phyloP scores from a whole-genome alignment of 2,329 filamentous ascomycete genomes.

The Bipolaris zeicola region DNA sequence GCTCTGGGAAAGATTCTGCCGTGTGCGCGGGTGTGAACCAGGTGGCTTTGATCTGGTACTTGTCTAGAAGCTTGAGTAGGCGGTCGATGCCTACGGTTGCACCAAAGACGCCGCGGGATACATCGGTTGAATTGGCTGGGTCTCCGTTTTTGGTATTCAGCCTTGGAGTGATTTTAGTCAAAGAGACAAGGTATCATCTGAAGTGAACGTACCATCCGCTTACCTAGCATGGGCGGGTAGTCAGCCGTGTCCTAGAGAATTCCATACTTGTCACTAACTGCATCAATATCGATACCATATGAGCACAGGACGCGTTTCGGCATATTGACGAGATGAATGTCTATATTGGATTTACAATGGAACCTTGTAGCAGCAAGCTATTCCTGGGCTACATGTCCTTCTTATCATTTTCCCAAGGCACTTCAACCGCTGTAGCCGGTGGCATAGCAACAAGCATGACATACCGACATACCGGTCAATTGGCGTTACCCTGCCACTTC shows the following conservation, averaged over 20 bases:
- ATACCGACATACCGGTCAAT: background rate
- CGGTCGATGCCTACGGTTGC: conserved; percentile 50
- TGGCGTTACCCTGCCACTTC: background rate
- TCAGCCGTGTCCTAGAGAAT: background rate
- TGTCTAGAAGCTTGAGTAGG: conserved; percentile 50
- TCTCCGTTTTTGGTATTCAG: conserved; percentile 50
- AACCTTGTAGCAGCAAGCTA: no score
- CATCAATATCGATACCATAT: conserved; percentile 53
- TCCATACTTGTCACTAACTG: conserved; percentile 26
- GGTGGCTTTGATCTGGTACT: conserved; percentile 51
- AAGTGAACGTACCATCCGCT: conserved; percentile 35
- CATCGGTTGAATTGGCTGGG: conserved; percentile 47
- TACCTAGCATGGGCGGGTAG: background rate
- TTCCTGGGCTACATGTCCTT: background rate
- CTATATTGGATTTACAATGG: background rate
- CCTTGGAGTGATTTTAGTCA: conserved; percentile 23
- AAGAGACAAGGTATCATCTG: background rate
- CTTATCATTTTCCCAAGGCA: background rate
- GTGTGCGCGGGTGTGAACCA: conserved; percentile 53
- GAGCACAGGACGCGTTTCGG: conserved; percentile 48
- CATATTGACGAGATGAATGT: conserved; percentile 19
- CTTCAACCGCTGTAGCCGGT: background rate
- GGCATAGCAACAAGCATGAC: background rate
- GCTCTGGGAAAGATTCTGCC: conserved; percentile 56
- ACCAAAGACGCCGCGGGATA: conserved; percentile 50